Evolutionary conservation across 176 grass and related monocot species (phyloP).

Genomic region (Puya raimondii): DNA sequence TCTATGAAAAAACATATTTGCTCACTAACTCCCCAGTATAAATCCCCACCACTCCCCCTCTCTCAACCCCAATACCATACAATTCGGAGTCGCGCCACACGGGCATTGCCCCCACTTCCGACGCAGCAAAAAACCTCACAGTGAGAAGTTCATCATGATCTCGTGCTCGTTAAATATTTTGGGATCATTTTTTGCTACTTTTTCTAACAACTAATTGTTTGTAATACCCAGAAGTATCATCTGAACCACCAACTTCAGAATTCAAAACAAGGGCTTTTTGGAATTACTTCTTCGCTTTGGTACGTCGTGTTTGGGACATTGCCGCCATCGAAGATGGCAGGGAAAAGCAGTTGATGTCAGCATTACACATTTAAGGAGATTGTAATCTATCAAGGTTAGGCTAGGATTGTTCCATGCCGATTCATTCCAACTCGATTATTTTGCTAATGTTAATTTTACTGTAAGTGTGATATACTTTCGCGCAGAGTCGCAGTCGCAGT

Average conservation of each 20-base stretch:
- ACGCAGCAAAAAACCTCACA: conserved; percentile 69
- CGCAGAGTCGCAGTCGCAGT: no score
- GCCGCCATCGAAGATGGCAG: conserved; percentile 29
- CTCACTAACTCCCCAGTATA: no score
- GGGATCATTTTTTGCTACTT: background rate
- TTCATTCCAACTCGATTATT: background rate
- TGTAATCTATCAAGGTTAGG: conserved; percentile 52
- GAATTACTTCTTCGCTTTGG: conserved; percentile 85
- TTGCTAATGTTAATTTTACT: no score
- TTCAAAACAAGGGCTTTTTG: conserved; percentile 79
- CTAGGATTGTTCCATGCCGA: background rate
- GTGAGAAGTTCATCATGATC: conserved; percentile 30
- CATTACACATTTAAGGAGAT: conserved; percentile 16
- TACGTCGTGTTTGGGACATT: conserved; percentile 65
- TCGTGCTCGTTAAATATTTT: conserved; percentile 5
- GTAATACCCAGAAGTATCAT: conserved; percentile 59
- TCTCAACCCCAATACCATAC: no score
- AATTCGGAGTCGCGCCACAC: background rate
- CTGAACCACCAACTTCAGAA: conserved; percentile 87
- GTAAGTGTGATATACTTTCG: no score
- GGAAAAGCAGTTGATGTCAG: conserved; percentile 37
- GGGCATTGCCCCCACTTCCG: conserved; percentile 60
- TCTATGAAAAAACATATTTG: no score
- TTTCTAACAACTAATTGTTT: background rate
- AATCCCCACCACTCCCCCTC: no score